Evolutionary conservation across 1,284 basidiomycete species (phyloP), one percentile per base, ranked within the genome.

Genomic region (Pseudozyma sp.): DNA sequence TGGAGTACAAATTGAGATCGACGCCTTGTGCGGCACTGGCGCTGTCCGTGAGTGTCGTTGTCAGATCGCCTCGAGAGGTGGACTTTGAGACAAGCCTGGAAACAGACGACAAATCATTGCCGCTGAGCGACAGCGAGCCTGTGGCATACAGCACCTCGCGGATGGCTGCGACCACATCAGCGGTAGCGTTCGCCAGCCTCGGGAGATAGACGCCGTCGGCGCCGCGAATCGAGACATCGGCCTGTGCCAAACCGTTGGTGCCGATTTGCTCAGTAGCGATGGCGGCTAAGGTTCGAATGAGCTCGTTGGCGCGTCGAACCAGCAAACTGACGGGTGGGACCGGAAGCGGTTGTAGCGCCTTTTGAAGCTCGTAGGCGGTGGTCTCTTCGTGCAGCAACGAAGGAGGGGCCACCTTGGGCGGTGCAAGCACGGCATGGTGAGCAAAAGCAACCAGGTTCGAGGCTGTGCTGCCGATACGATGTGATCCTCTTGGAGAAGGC

Each of bases 81-180:
- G 35, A 11, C 4, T 42, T 10, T 5, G 56, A 45, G 8, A 73
- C 62, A 7, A 75, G 68, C 46, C 72, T 75, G 30, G 77, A 72
- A 17, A 75, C 43, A 39, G 72, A 55, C 4, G 58, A 43, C n/a
- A 78, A 40, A 39, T 81, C 79, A n/a, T 35, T 52, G 31, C 31
- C 33, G 0, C 75, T 55, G 17, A 81, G 54, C 17, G 64, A 55
- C 9, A 79, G 61, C 4, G 68, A 59, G 44, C 79, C 77, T 10
- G 75, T 62, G 9, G 77, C 61, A 53, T 75, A 79, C 1, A 81
- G 61, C 16, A 81, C 54, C 16, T 71, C 67, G 4, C 78, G 63
- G 39, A 79, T 61, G 14, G 72, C 59, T 2, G 57, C 51, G 0
- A 80, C 71, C 17, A 79, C 78, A 31, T 54, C 48, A 16, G 57